These are phyloP conservation scores for Nicotiana obtusifolia DNA, from an alignment of 257 asterid genomes.

Conservation along the genomic window DNA sequence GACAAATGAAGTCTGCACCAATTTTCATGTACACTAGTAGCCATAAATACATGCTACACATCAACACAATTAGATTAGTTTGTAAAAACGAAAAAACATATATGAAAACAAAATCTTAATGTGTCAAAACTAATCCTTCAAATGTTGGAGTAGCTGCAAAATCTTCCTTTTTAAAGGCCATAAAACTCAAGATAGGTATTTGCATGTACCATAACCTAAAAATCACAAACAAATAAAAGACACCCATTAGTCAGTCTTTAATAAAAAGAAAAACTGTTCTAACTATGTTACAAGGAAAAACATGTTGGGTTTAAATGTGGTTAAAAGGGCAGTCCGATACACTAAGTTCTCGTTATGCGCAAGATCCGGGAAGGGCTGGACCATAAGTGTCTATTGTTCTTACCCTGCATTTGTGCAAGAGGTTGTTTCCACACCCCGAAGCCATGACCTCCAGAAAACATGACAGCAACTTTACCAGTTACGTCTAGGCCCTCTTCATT, in stretches of 20 bases:
- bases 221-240: neutral
- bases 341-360: too few species aligned
- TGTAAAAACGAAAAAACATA: neutral
- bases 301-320: too few species aligned
- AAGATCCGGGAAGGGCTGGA: too few species aligned
- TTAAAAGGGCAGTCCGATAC: too few species aligned
- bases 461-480: too few species aligned
- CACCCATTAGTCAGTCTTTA: neutral
- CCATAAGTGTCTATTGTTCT: too few species aligned
- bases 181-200: slow-evolving; percentile 17
- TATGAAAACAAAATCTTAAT: neutral
- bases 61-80: neutral
- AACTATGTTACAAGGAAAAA: neutral
- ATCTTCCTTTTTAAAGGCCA: neutral
- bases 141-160: slow-evolving; percentile 3
- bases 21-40: neutral
- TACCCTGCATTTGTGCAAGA: too few species aligned
- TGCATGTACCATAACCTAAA: slow-evolving; percentile 63
- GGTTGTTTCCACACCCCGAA: too few species aligned
- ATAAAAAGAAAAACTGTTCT: neutral
- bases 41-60: neutral
- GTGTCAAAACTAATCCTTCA: slow-evolving; percentile 1
- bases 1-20: neutral
- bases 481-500: too few species aligned
- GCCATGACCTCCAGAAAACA: too few species aligned